Percentiles rank a stretch among this genome's conserved stretches.
Conservation (phyloP, 176 grass and related monocot species). For the Otatea glauca region DNA sequence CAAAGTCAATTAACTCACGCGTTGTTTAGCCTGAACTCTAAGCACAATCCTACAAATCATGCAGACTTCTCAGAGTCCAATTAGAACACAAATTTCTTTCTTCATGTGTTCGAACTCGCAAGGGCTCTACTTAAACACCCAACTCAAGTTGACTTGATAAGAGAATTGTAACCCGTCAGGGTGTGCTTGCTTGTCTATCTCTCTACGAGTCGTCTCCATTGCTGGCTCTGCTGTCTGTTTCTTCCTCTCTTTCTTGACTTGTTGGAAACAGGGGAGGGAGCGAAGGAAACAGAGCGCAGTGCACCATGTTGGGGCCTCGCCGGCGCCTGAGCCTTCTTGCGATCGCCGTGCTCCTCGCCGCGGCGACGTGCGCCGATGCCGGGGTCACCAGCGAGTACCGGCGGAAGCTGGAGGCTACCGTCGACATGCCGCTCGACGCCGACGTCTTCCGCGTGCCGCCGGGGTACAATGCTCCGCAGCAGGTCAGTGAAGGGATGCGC, state of each 20-base stretch:
- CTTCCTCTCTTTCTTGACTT: not conserved
- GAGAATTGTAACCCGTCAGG: no score
- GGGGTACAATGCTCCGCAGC: conserved; percentile 77
- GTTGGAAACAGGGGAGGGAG: not conserved
- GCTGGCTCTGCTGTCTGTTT: not conserved
- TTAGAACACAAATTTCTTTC: not conserved
- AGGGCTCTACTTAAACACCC: conserved; percentile 16
- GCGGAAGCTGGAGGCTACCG: conserved; percentile 53
- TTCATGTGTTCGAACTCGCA: not conserved
- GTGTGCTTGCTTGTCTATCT: not conserved
- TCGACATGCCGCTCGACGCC: conserved; percentile 74
- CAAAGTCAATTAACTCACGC: not conserved
- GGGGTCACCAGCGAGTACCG: conserved; percentile 70
- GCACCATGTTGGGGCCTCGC: not conserved
- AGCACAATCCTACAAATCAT: not conserved
- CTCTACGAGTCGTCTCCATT: not conserved
- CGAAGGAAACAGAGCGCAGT: not conserved
- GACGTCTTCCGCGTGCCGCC: conserved; percentile 71
- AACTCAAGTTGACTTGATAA: not conserved
- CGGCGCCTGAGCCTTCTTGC: not conserved
- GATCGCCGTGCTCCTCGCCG: not conserved
- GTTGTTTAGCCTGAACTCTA: not conserved
- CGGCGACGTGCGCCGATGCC: conserved; percentile 29
- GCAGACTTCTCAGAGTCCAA: no score
- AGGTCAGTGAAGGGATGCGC: conserved; percentile 21